phyloP scores from a whole-genome alignment of 202 grass and related monocot genomes.

The Panicum virgatum region DNA sequence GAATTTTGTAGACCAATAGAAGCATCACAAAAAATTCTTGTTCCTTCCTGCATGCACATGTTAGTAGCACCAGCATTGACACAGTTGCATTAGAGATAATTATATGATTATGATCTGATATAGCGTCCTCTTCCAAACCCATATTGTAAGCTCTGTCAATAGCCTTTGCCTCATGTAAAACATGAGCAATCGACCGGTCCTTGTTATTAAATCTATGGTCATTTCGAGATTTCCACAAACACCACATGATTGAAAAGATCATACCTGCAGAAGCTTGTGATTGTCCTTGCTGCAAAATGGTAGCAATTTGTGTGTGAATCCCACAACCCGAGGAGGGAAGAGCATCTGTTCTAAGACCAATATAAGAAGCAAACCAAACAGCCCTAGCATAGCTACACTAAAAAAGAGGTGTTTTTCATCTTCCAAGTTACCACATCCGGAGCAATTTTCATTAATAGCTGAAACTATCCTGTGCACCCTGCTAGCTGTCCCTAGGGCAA shows the following conservation, averaged over 20 bases:
- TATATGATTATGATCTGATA: too few species aligned
- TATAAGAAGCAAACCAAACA: background rate
- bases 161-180: background rate
- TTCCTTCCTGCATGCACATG: too few species aligned
- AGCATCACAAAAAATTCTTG: too few species aligned
- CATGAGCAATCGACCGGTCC: background rate
- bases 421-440: background rate
- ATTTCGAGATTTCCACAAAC: background rate
- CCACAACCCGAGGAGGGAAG: too few species aligned
- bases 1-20: too few species aligned
- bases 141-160: background rate
- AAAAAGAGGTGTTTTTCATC: background rate
- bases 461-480: background rate
- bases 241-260: background rate
- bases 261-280: background rate
- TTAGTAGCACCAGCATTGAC: too few species aligned
- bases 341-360: background rate
- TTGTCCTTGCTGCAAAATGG: too few species aligned
- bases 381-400: background rate
- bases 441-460: background rate
- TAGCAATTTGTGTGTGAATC: too few species aligned
- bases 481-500: background rate
- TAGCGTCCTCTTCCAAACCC: background rate
- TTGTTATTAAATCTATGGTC: background rate
- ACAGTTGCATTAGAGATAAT: too few species aligned